Evolutionary conservation across 441 rosid genomes (phyloP).

Genomic region (Jatropha podagrica): DNA sequence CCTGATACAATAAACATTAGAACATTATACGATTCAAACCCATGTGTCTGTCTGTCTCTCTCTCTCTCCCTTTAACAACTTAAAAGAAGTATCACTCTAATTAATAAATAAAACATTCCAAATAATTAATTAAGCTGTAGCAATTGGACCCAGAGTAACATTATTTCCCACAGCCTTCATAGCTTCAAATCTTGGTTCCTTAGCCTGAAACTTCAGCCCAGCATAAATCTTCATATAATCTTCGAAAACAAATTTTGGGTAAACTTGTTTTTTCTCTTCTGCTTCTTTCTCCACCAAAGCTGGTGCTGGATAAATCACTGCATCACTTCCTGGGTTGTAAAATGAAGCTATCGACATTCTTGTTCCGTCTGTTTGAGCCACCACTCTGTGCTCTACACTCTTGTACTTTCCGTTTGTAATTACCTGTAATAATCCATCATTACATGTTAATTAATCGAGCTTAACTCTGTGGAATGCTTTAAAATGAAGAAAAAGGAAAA

Average conservation of each 20-base stretch:
- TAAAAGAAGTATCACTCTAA: not conserved
- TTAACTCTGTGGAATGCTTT: too few species aligned
- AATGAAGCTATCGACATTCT: slow-evolving; percentile 95
- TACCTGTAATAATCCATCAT: slow-evolving; percentile 38
- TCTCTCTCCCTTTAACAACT: not conserved
- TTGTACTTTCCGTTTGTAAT: slow-evolving; percentile 92
- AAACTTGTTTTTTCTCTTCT: slow-evolving; percentile 40
- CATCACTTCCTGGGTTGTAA: slow-evolving; percentile 89
- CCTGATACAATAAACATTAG: too few species aligned
- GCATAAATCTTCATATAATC: slow-evolving; percentile 92
- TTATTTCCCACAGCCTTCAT: slow-evolving; percentile 58
- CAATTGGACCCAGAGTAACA: slow-evolving; percentile 37
- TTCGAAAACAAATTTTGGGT: slow-evolving; percentile 81
- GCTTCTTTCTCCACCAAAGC: slow-evolving; percentile 50
- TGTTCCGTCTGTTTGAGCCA: slow-evolving; percentile 68
- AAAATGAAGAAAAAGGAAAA: too few species aligned
- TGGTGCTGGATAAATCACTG: slow-evolving; percentile 85
- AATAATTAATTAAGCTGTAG: slow-evolving; percentile 39
- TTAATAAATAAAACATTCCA: not conserved
- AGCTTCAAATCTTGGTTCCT: slow-evolving; percentile 90
- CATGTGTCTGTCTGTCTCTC: not conserved
- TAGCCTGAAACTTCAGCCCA: slow-evolving; percentile 74
- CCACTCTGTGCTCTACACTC: slow-evolving; percentile 82
- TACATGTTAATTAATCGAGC: too few species aligned
- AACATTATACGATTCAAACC: not conserved